Conservation (phyloP, 2,329 filamentous ascomycete species). For the Phialophora tarda region DNA sequence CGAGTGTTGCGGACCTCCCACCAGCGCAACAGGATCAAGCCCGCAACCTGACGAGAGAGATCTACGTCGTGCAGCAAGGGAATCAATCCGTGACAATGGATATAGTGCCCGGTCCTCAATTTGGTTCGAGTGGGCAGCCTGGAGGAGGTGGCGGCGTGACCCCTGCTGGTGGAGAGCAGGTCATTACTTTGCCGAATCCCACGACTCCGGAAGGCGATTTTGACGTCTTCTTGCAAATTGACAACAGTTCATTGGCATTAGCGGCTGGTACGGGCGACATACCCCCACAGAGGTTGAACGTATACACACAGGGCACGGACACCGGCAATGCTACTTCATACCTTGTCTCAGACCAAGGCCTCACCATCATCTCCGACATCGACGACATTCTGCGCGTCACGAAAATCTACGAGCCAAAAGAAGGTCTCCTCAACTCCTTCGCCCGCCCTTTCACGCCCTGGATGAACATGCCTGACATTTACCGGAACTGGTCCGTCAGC, state of each 20-base stretch:
- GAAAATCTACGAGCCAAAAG: slow-evolving; percentile 76
- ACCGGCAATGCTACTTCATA: slow-evolving; percentile 78
- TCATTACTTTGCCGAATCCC: slow-evolving; percentile 66
- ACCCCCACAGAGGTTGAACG: slow-evolving; percentile 69
- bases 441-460: slow-evolving; percentile 72
- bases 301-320: slow-evolving; percentile 68
- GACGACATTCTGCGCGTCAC: slow-evolving; percentile 81
- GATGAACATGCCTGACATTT: slow-evolving; percentile 81
- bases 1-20: slow-evolving; percentile 64
- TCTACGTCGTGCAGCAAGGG: slow-evolving; percentile 76
- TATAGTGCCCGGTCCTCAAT: slow-evolving; percentile 63
- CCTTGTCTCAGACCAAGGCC: slow-evolving; percentile 70
- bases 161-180: slow-evolving; percentile 65
- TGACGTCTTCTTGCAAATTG: slow-evolving; percentile 70
- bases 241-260: slow-evolving; percentile 63
- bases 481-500: slow-evolving; percentile 73
- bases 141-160: slow-evolving; percentile 59
- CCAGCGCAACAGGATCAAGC: slow-evolving; percentile 68
- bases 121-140: slow-evolving; percentile 58
- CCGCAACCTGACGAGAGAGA: slow-evolving; percentile 72
- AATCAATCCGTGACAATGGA: slow-evolving; percentile 68
- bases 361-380: slow-evolving; percentile 77
- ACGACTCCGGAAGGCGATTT: slow-evolving; percentile 75
- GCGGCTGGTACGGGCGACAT: slow-evolving; percentile 68
- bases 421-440: slow-evolving; percentile 78